Conservation (phyloP, 169 alveolate species). For the Plasmodium billcollinsi region DNA sequence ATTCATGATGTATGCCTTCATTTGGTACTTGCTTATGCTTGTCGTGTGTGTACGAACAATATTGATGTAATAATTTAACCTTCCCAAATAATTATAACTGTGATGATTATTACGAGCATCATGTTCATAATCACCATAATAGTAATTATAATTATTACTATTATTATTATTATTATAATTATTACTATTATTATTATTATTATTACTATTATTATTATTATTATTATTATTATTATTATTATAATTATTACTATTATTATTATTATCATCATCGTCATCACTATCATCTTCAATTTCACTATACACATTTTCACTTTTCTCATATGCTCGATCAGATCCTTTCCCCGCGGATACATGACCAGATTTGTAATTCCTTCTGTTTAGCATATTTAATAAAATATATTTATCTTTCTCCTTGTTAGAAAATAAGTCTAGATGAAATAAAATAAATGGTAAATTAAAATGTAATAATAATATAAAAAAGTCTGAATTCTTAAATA, state of each 20-base stretch:
- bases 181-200: background rate
- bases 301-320: too few relatives aligned
- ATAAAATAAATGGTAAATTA: slow-evolving; percentile 62
- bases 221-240: background rate
- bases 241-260: background rate
- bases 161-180: background rate
- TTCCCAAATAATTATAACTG: background rate
- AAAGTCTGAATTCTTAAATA: slow-evolving; percentile 40
- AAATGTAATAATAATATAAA: slow-evolving; percentile 52
- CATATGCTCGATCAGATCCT: too few relatives aligned
- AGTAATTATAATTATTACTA: background rate
- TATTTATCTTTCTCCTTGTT: slow-evolving; percentile 45
- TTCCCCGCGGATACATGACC: too few relatives aligned
- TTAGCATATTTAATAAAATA: slow-evolving; percentile 10
- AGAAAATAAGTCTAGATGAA: slow-evolving; percentile 46
- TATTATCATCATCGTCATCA: background rate
- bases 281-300: too few relatives aligned
- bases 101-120: background rate
- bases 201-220: background rate
- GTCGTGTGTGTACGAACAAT: slow-evolving; percentile 27
- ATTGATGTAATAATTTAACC: slow-evolving; percentile 7
- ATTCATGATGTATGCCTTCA: slow-evolving; percentile 30
- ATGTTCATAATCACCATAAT: background rate
- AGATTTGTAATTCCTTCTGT: too few relatives aligned
- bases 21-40: slow-evolving; percentile 22